Percentiles rank a stretch among this genome's conserved stretches.
phyloP scores from a whole-genome alignment of 2,329 filamentous ascomycete species.

The Microcera coccophila region DNA sequence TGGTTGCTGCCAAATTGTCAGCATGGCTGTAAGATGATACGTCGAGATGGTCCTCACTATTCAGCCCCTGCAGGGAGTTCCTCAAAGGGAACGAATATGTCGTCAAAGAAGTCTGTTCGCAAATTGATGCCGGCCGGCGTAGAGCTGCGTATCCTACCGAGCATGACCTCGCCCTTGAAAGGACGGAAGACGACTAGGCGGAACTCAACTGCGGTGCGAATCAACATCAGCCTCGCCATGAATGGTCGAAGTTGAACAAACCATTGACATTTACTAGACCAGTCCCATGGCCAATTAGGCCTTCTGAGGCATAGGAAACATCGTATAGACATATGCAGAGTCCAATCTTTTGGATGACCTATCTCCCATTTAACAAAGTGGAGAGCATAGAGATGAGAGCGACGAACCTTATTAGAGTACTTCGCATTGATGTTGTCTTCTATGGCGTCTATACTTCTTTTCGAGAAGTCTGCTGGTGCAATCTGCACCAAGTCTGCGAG shows the following conservation, averaged over 20 bases:
- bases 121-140: conserved; percentile 71
- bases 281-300: conserved; percentile 86
- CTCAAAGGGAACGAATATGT: conserved; percentile 75
- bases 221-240: not conserved
- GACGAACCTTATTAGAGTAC: conserved; percentile 79
- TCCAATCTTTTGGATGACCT: conserved; percentile 89
- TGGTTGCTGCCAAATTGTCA: conserved; percentile 53
- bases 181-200: conserved; percentile 90
- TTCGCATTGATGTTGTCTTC: conserved; percentile 97
- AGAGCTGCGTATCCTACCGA: conserved; percentile 75
- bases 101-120: conserved; percentile 87
- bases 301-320: conserved; percentile 82
- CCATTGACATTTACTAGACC: conserved; percentile 93
- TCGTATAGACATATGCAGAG: conserved; percentile 94
- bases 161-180: conserved; percentile 89
- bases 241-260: conserved; percentile 35
- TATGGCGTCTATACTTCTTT: conserved; percentile 76
- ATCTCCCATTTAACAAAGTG: not conserved
- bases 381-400: not conserved
- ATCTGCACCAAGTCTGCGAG: conserved; percentile 94
- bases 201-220: conserved; percentile 67
- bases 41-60: conserved; percentile 54
- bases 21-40: not conserved
- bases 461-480: conserved; percentile 80
- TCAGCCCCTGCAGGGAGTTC: conserved; percentile 71